Conservation (phyloP, 2,329 filamentous ascomycete genomes). For the Verticillium nonalfalfae region DNA sequence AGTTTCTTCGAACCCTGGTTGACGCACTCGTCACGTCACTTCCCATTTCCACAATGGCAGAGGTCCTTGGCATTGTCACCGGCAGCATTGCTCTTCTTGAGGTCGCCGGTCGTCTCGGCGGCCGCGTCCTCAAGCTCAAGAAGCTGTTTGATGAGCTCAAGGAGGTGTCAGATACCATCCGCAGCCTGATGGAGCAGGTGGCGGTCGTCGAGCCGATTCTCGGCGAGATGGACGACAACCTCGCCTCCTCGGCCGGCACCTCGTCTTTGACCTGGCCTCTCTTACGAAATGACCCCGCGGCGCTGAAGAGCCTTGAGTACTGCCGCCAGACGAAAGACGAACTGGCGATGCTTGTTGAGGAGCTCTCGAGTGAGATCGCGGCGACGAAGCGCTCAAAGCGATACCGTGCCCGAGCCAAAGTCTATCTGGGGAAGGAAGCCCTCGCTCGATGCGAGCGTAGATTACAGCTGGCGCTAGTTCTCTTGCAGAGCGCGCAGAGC, state of each 20-base stretch:
- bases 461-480: background rate
- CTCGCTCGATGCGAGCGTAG: background rate
- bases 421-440: background rate
- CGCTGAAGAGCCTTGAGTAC: background rate
- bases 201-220: background rate
- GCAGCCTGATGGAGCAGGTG: background rate
- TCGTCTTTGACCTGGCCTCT: background rate
- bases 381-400: background rate
- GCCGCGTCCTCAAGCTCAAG: slow-evolving; percentile 13
- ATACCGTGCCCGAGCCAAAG: background rate
- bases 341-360: background rate
- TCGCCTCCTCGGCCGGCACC: background rate
- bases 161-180: slow-evolving; percentile 12
- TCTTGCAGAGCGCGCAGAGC: background rate
- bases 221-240: background rate
- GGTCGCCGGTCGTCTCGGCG: slow-evolving; percentile 13
- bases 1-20: too few relatives aligned
- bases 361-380: background rate
- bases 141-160: slow-evolving; percentile 17
- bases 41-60: background rate
- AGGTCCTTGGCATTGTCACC: slow-evolving; percentile 10
- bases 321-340: background rate
- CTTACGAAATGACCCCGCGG: background rate
- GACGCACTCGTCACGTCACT: background rate
- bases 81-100: slow-evolving; percentile 18